Percentiles rank a stretch among this genome's conserved stretches.
Conservation (phyloP, 441 rosid genomes). For the Breynia disticha region DNA sequence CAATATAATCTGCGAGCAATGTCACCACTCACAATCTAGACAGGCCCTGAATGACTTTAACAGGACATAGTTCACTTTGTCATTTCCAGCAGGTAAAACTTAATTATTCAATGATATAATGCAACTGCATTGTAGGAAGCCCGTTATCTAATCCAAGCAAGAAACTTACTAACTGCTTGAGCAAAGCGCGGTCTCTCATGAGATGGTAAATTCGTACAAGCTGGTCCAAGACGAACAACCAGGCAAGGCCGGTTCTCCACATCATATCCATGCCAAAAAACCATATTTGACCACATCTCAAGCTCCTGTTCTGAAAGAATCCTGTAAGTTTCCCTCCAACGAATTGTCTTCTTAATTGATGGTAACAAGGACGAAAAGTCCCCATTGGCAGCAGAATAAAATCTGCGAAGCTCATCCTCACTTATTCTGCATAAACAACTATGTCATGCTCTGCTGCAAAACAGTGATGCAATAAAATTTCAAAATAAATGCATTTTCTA, state of each 20-base stretch:
- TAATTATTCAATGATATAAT: too few relatives aligned
- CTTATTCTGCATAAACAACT: constrained; percentile 57
- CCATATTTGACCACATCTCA: constrained; percentile 63
- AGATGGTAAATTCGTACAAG: constrained; percentile 56
- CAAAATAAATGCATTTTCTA: constrained; percentile 6
- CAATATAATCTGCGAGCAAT: too few relatives aligned
- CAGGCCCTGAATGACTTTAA: too few relatives aligned
- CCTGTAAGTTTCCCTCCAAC: constrained; percentile 80
- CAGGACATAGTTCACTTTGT: too few relatives aligned
- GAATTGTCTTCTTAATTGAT: constrained; percentile 75
- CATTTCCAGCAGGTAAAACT: too few relatives aligned
- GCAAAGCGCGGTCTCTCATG: constrained; percentile 72
- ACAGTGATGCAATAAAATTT: constrained; percentile 16
- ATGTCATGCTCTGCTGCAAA: constrained; percentile 26
- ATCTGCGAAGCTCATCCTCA: constrained; percentile 68
- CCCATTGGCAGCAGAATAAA: constrained; percentile 66
- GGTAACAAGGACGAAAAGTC: constrained; percentile 54
- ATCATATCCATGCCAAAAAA: constrained; percentile 96
- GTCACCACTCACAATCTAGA: too few relatives aligned
- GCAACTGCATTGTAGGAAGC: too few relatives aligned
- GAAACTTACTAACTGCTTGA: constrained; percentile 80
- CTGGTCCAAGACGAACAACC: constrained; percentile 75
- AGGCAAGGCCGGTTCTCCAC: constrained; percentile 72
- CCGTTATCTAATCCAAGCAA: neutral
- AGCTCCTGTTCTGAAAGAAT: constrained; percentile 79